phyloP scores from a whole-genome alignment of 441 rosid genomes.

The Jatropha podagrica region DNA sequence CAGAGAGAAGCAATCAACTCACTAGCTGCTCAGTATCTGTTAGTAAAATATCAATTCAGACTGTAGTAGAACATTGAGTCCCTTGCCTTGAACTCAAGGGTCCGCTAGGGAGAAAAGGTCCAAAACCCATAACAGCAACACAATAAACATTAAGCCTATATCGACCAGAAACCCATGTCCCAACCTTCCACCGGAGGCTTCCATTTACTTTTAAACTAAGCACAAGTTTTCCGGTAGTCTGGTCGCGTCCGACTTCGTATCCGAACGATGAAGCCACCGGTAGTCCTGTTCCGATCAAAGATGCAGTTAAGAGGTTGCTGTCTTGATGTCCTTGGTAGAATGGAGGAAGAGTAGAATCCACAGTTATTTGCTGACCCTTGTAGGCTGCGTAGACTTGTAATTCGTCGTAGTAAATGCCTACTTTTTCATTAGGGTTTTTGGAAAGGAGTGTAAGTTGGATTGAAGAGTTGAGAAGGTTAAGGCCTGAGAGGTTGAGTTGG shows the following conservation, averaged over 20 bases:
- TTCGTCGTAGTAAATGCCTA: slow-evolving; percentile 66
- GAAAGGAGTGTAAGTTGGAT: slow-evolving; percentile 54
- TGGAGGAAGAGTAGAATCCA: slow-evolving; percentile 43
- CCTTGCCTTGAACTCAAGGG: slow-evolving; percentile 48
- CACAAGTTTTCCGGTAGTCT: slow-evolving; percentile 41
- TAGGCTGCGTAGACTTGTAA: slow-evolving; percentile 52
- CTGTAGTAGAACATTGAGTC: slow-evolving; percentile 47
- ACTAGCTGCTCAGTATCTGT: background rate
- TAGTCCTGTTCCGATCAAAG: slow-evolving; percentile 44
- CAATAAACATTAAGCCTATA: slow-evolving; percentile 53
- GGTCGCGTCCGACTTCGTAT: slow-evolving; percentile 53
- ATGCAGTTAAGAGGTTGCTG: slow-evolving; percentile 43
- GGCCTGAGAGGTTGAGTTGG: slow-evolving; percentile 48
- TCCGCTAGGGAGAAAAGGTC: slow-evolving; percentile 35
- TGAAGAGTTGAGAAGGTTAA: slow-evolving; percentile 59
- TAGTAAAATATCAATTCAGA: slow-evolving; percentile 30
- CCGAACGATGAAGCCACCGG: slow-evolving; percentile 56
- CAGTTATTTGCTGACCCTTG: slow-evolving; percentile 65
- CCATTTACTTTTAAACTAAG: slow-evolving; percentile 47
- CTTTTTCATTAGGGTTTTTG: slow-evolving; percentile 52
- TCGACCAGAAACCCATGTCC: slow-evolving; percentile 67
- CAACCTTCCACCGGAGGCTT: slow-evolving; percentile 64
- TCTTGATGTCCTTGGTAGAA: slow-evolving; percentile 65
- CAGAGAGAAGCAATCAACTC: background rate
- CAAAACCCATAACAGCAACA: slow-evolving; percentile 52